Evolutionary conservation across 768 basidiomycete species (phyloP), one percentile per base, ranked within the genome.

Genomic region (Mycena epipterygia): DNA sequence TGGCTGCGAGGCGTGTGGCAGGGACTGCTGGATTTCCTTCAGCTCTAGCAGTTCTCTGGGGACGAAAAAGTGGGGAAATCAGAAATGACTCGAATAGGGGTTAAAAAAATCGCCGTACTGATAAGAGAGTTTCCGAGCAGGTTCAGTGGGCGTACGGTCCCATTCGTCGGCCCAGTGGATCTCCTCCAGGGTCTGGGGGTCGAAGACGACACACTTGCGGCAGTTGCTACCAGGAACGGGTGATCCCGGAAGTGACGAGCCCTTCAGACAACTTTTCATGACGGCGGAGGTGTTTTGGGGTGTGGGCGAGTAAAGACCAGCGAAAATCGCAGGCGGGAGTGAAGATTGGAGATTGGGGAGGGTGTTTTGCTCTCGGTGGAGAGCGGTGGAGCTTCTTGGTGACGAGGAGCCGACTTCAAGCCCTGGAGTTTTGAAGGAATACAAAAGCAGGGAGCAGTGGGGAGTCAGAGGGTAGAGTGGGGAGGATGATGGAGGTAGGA

Each of bases 71-170:
- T 19, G 41, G 32, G 51, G 23, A n/a, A 35, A 57, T 56, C 32
- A 64, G 51, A 29, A 30, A 19, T 35, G 51, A 60, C 29, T 55
- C 51, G 46, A 17, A 59, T 12, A 48, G 53, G 48, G n/a, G 35
- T 42, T 32, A 21, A 29, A 12, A 51, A 33, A 25, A 44, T 17
- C 29, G 33, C 88, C 91, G 86, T 77, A 93, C 91, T 90, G 86
- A 76, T 93, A 94, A 3, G 88, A 86, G 72, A 94, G 80, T 68
- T 84, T 86, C 35, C 85, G 84, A 8, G 90, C 86, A 29, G 91
- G 89, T 44, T 92, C 90, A 2, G 86, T 85, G 3, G 93, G 93
- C 1, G 91, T 92, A 19, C 93, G 86, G 78, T 94, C 93, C 93
- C 93, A 94, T 64, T 92, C 91, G 77, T 94, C 93, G 4, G 91